Base-by-base conservation (phyloP, 192 early-diverging fungal genomes). In the Paraglomus occultum region DNA sequence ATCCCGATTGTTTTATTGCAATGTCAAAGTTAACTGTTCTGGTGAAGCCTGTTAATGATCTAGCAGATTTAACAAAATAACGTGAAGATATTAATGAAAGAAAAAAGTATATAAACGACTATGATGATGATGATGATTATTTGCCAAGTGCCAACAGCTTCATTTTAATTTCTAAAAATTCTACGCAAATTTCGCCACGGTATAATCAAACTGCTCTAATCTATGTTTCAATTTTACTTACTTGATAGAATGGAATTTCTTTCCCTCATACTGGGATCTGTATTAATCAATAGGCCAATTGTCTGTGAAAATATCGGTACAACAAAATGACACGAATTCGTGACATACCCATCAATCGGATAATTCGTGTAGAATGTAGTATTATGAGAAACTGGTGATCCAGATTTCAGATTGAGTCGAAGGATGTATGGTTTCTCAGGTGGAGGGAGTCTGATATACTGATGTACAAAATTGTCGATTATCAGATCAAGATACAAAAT, bases 321-420 rank as follows among this genome's bases (percentile, higher is more conserved):
- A 73, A 63, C 46, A 73, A 71, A 14, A 44, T 6, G 11, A 4
- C 9, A 44, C 17, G 11, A 18, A 64, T 23, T 22, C n/a, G 39
- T 38, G 38, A 72, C 75, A 63, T 82, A 91, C 81, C 88, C 92
- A 54, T 87, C 73, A 20, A 87, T 73, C 4, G 93, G 94, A 83
- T 95, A 93, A 77, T 98, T 98, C 48, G 92, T 95, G 71, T 86
- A 81, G 42, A 98, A 76, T n/a, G 84, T 74, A 5, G 93, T 82
- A 38, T 84, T 79, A 52, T 84, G 83, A 17, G 89, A 87, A n/a
- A 92, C 88, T 18, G 86, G 72, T 6, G 91, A 84, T 39, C 95
- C 95, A 42, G 91, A 82, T 51, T 87, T 85, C 17, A 96, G 74
- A 52, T 90, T 84, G 80, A 96, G 92, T 3, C 93, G 87, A 60